Conservation (phyloP, 2,329 filamentous ascomycete species). For the Anisogramma anomala region DNA sequence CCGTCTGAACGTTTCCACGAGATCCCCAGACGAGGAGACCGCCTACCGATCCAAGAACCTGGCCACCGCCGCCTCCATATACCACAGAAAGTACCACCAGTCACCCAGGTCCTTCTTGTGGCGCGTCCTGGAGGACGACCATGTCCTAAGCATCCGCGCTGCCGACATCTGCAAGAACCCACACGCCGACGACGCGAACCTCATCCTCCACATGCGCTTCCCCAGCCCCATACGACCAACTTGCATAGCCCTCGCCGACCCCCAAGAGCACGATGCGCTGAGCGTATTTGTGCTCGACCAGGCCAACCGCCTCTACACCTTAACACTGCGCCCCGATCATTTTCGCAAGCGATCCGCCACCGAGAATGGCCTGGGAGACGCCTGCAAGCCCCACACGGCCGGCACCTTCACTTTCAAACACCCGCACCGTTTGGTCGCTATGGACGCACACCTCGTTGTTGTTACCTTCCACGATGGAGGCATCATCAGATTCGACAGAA, state of each 20-base stretch:
- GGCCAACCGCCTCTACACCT: slow-evolving; percentile 68
- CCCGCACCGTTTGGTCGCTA: slow-evolving; percentile 69
- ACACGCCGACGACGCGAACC: slow-evolving; percentile 54
- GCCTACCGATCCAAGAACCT: slow-evolving; percentile 62
- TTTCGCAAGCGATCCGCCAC: slow-evolving; percentile 60
- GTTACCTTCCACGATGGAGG: slow-evolving; percentile 72
- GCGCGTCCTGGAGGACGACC: slow-evolving; percentile 73
- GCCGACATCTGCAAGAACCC: slow-evolving; percentile 66
- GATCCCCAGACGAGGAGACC: slow-evolving; percentile 54
- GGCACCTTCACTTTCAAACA: slow-evolving; percentile 66
- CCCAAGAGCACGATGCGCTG: slow-evolving; percentile 63
- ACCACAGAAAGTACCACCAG: slow-evolving; percentile 64
- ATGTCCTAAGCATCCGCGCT: slow-evolving; percentile 68
- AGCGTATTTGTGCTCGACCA: slow-evolving; percentile 71
- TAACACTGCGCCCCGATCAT: slow-evolving; percentile 72
- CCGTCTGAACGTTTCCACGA: slow-evolving; percentile 27
- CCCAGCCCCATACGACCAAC: slow-evolving; percentile 58
- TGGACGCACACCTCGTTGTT: slow-evolving; percentile 61
- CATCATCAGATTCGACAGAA: slow-evolving; percentile 58
- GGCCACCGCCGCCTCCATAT: slow-evolving; percentile 69
- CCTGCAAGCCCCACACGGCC: slow-evolving; percentile 63
- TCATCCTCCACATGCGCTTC: slow-evolving; percentile 71
- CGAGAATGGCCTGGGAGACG: slow-evolving; percentile 63
- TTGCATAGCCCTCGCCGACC: slow-evolving; percentile 75
- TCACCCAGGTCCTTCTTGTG: slow-evolving; percentile 82